Conservation (phyloP, 2,329 filamentous ascomycete genomes). For the Cytospora mali region DNA sequence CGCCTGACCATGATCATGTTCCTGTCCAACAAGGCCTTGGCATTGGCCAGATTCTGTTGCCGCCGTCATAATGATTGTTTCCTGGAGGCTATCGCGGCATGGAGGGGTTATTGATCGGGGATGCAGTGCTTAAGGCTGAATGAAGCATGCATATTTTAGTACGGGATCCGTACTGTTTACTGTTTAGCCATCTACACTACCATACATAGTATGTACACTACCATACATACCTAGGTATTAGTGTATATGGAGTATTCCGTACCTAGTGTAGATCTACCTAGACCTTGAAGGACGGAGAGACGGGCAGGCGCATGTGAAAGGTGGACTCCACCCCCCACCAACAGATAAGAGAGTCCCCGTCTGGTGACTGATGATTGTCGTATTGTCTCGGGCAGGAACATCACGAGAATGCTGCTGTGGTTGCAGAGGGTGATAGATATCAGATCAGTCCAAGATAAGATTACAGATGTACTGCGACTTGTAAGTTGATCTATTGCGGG, state of each 20-base stretch:
- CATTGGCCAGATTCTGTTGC: background rate
- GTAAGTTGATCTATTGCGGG: constrained; percentile 4
- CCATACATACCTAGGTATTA: too few relatives aligned
- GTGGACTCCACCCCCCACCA: constrained; percentile 10
- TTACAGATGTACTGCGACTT: constrained; percentile 17
- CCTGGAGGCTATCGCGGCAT: constrained; percentile 19
- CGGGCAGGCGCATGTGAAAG: constrained; percentile 19
- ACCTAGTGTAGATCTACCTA: too few relatives aligned
- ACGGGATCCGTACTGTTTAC: background rate
- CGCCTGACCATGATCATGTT: background rate
- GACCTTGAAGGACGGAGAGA: constrained; percentile 8
- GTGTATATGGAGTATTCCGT: too few relatives aligned
- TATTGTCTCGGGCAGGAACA: constrained; percentile 18
- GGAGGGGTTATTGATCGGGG: background rate
- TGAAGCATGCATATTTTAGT: background rate
- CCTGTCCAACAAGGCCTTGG: background rate
- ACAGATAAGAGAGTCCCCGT: constrained; percentile 12
- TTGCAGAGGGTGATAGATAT: constrained; percentile 14
- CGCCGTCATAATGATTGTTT: background rate
- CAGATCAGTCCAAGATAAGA: constrained; percentile 18
- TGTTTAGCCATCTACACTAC: background rate
- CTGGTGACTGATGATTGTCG: constrained; percentile 11
- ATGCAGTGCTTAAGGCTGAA: background rate
- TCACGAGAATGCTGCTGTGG: constrained; percentile 20
- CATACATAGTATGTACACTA: too few relatives aligned